Conservation (phyloP, 225 moss, liverwort and hornwort genomes). For the Rhytidiadelphus loreus region DNA sequence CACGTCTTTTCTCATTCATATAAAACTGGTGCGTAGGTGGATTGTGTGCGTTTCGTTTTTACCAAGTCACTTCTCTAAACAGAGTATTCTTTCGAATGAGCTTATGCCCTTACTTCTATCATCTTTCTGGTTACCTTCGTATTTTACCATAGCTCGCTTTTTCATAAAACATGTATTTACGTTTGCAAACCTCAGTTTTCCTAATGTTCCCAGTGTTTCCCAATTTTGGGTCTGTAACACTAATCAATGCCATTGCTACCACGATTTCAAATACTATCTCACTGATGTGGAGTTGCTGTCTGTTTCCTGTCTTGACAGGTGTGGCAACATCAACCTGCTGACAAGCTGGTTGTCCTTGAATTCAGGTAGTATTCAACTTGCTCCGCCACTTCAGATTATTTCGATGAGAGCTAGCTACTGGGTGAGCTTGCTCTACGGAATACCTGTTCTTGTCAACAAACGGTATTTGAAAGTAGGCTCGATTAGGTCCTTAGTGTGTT, state of each 20-base stretch:
- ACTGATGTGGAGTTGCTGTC: neutral
- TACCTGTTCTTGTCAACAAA: neutral
- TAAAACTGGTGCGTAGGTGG: neutral
- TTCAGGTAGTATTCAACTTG: slow-evolving; percentile 28
- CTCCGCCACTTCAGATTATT: neutral
- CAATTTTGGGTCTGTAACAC: neutral
- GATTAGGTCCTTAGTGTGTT: too few species aligned
- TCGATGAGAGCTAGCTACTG: neutral
- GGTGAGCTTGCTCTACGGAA: neutral
- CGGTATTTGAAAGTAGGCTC: neutral
- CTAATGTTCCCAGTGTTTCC: neutral
- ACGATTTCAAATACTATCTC: neutral
- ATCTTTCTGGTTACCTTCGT: neutral
- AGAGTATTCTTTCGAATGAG: neutral
- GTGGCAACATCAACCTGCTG: slow-evolving; percentile 62
- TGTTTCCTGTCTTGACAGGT: slow-evolving; percentile 39
- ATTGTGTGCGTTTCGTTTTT: neutral
- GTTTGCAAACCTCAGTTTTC: neutral
- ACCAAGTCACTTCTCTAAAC: neutral
- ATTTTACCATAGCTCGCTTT: neutral
- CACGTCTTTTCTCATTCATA: neutral
- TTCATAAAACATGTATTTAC: neutral
- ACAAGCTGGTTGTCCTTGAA: slow-evolving; percentile 42
- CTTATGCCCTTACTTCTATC: neutral
- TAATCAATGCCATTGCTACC: neutral